These are phyloP conservation scores for Metschnikowia proteae DNA, from an alignment of 805 yeast genomes.

Conservation along the genomic window DNA sequence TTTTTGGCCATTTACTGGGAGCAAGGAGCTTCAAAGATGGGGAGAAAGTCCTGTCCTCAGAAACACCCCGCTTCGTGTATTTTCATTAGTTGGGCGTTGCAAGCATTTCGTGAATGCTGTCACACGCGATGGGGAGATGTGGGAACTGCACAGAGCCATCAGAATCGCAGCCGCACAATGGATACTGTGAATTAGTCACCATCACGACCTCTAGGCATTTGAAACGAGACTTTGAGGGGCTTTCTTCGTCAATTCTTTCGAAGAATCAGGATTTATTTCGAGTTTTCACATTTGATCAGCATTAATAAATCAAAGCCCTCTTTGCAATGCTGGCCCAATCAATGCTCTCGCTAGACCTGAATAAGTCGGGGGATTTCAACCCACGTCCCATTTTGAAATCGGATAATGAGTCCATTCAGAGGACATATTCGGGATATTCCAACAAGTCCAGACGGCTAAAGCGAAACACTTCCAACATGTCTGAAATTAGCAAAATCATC, in stretches of 20 bases:
- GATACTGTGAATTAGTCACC: background rate
- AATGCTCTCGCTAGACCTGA: slow-evolving; percentile 6
- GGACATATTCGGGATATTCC: slow-evolving; percentile 4
- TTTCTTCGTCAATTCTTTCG: no score
- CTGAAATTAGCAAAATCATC: slow-evolving; percentile 16
- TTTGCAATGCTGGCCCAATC: slow-evolving; percentile 8
- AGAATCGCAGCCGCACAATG: slow-evolving; percentile 1
- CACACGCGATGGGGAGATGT: background rate
- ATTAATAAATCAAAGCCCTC: no score
- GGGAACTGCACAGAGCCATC: background rate
- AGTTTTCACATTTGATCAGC: no score
- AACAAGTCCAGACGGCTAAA: slow-evolving; percentile 8
- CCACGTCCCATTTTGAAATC: slow-evolving; percentile 7
- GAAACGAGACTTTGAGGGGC: background rate
- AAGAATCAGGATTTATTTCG: no score
- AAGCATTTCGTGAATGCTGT: background rate
- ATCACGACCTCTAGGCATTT: background rate
- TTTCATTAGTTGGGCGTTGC: no score
- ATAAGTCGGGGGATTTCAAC: slow-evolving; percentile 7
- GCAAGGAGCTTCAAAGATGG: no score
- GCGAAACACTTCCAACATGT: slow-evolving; percentile 11
- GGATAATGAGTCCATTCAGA: slow-evolving; percentile 3
- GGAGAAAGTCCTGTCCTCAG: no score
- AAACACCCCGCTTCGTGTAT: no score
- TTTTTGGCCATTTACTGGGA: no score